phyloP scores from a whole-genome alignment of 768 basidiomycete species.

The Butyriboletus loyo region DNA sequence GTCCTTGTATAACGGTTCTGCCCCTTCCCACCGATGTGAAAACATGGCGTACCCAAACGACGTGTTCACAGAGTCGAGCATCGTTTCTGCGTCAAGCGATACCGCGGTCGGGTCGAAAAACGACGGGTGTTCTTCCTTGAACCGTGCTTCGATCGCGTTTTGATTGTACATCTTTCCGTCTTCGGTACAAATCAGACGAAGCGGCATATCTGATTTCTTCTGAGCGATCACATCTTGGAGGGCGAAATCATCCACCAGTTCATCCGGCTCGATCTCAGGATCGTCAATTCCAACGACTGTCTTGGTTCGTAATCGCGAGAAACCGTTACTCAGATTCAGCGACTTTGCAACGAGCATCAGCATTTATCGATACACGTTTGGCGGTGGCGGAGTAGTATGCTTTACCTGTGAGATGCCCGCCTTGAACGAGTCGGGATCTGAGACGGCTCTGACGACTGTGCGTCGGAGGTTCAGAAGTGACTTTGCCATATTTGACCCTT shows the following conservation, averaged over 20 bases:
- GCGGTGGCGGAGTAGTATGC: background rate
- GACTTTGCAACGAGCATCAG: background rate
- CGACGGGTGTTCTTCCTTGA: slow-evolving; percentile 9
- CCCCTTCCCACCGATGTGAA: slow-evolving; percentile 23
- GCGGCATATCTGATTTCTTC: slow-evolving; percentile 20
- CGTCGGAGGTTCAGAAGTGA: slow-evolving; percentile 8
- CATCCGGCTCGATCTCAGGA: background rate
- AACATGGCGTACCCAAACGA: slow-evolving; percentile 24
- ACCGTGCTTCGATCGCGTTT: slow-evolving; percentile 12
- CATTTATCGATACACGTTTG: background rate
- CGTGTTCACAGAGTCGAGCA: slow-evolving; percentile 6
- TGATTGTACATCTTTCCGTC: slow-evolving; percentile 24
- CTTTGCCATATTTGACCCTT: slow-evolving; percentile 4
- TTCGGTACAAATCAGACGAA: slow-evolving; percentile 24
- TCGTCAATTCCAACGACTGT: background rate
- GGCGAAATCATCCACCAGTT: background rate
- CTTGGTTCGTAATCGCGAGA: background rate
- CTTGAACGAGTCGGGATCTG: slow-evolving; percentile 14
- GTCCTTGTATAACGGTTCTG: slow-evolving; percentile 16
- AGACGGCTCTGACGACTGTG: slow-evolving; percentile 20
- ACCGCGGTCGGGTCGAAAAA: slow-evolving; percentile 11
- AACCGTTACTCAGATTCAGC: too few relatives aligned
- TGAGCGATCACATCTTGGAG: slow-evolving; percentile 15
- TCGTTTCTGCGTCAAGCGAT: background rate
- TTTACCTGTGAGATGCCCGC: slow-evolving; percentile 2